Base-by-base conservation (phyloP, 1,284 basidiomycete genomes). In the Ustilago trichophora region DNA sequence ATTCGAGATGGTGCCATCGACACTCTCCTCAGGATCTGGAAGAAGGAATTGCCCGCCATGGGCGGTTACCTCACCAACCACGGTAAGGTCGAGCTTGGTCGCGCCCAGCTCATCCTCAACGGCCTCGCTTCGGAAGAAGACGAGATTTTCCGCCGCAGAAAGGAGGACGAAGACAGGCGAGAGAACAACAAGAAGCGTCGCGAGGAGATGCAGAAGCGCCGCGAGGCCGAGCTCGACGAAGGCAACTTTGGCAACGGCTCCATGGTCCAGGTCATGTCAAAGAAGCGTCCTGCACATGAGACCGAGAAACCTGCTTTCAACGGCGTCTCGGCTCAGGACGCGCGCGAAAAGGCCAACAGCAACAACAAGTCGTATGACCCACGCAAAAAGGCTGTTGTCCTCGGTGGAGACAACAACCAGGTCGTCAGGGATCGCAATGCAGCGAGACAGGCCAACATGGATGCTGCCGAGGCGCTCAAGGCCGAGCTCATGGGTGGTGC, bases 1-100 rank as follows among this genome's bases (percentile, higher is more conserved):
- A 98, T 99, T 81, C 88, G 96, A 76, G 96, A 99, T 84, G 96
- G 95, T 54, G 96, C 95, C 25, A 97, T 99, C 84, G 96, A 98
- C 85, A 93, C 90, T 47, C 85, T 99, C 59, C 85, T 99, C 78
- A 90, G 87, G 82, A 97, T 98, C 56, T 99, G 96, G 96, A 93
- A 92, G 83, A 85, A 86, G 82, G 92, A 94, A 81, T 84, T 99
- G 34, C 89, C 91, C 12, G 87, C 89, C 77, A 97, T 98, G 94
- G 93, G 93, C 49, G 95, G 94, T 45, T 99, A 97, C 84, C 80
- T 98, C 74, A 95, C 95, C 59, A 91, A 97, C 79, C 89, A 97
- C 83, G 96, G 96, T 63, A 87, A 88, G 75, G 87, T 98, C 82
- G 90, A 95, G 82, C 85, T 98, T 60, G 85, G 86, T 32, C 86